Evolutionary conservation across 179 eudicot genomes (phyloP), one percentile per base, ranked within the genome.

Genomic region (Beta lomatogona): DNA sequence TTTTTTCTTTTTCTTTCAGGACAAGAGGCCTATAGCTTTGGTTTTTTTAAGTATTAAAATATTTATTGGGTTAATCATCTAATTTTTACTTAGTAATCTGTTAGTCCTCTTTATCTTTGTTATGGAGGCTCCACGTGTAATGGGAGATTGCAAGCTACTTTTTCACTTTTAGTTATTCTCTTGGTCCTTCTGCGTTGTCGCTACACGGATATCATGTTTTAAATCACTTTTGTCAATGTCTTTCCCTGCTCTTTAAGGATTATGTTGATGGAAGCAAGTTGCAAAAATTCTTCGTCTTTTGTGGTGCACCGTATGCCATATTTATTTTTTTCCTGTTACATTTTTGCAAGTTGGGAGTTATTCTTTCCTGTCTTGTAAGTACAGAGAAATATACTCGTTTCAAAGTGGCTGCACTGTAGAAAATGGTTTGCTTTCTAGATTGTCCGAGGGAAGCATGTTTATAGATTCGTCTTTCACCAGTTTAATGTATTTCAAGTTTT

Each of bases 391-490:
- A 73, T 63, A 68, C 31, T n/a, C 3, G 14, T 48, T 60, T 14
- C 71, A 8, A 71, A 46, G 57, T 67, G 73, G 70, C 71, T 48
- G 69, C 13, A 59, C 19, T 79, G 69, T 41, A 22, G 14, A 45
- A 71, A 70, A 13, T 16, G 28, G 77, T 71, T 73, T 63, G 81
- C 58, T 59, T 3, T 68, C 19, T 64, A 22, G 45, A 4, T 77
- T 66, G 13, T 41, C 14, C 8, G 71, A 44, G 36, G 82, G 25
- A 36, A 79, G 52, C 22, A 72, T 60, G 15, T 55, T 14, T 63
- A 19, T 41, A 45, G 53, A 54, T 77, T 44, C 54, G 57, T 46
- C 72, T 41, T 52, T 21, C 60, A 63, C 48, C 68, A 76, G 28
- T 11, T 41, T 57, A 16, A n/a, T 46, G 57, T 46, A 14, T 15